Conservation (phyloP, 306 rosid species). For the Quercus alba region DNA sequence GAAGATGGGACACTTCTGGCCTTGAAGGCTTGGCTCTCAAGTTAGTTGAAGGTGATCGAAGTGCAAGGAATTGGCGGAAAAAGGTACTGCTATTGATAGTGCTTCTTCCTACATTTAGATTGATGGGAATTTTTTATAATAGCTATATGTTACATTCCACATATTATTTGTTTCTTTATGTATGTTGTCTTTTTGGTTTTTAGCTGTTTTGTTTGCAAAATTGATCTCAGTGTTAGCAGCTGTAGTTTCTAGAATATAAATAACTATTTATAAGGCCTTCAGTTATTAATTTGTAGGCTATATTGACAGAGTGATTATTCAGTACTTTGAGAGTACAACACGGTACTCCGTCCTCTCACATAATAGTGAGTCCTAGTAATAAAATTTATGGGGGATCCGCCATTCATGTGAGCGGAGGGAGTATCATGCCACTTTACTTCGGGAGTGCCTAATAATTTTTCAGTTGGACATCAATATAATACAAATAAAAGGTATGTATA, state of each 20-base stretch:
- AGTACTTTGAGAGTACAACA: too few species aligned
- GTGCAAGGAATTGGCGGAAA: slow-evolving; percentile 89
- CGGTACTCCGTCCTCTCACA: too few species aligned
- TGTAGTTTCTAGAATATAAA: background rate
- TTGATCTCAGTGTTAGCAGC: background rate
- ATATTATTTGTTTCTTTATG: background rate
- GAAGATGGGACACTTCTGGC: slow-evolving; percentile 69
- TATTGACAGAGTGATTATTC: too few species aligned
- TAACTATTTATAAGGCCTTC: background rate
- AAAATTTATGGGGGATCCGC: too few species aligned
- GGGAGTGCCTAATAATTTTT: too few species aligned
- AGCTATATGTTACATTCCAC: background rate
- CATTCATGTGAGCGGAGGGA: too few species aligned
- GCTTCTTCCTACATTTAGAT: background rate
- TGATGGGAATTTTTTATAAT: background rate
- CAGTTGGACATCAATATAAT: background rate
- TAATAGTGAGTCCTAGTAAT: too few species aligned
- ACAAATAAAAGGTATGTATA: background rate
- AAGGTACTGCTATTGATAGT: slow-evolving; percentile 49
- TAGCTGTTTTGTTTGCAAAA: background rate
- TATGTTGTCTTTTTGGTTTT: background rate
- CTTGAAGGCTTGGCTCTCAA: slow-evolving; percentile 76
- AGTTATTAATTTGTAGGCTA: background rate
- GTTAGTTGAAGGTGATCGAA: slow-evolving; percentile 80
- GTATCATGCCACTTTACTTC: too few species aligned